phyloP scores from a whole-genome alignment of 2,329 filamentous ascomycete genomes.

The Fusarium siculi region DNA sequence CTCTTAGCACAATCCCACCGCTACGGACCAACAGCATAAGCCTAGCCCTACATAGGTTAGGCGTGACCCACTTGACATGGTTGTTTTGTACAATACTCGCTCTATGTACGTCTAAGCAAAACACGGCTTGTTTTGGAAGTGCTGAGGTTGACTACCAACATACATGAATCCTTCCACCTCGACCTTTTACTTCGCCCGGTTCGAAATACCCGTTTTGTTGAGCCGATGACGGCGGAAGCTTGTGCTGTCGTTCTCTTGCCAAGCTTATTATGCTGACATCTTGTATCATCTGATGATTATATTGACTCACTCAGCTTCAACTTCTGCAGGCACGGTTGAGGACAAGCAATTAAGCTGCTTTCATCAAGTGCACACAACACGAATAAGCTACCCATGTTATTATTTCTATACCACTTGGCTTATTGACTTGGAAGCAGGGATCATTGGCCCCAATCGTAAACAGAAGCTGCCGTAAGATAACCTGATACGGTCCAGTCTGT shows the following conservation, averaged over 20 bases:
- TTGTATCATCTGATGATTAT: neutral
- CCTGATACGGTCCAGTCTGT: slow-evolving; percentile 38
- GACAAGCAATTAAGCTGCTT: neutral
- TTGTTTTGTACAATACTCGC: slow-evolving; percentile 5
- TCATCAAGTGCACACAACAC: slow-evolving; percentile 1
- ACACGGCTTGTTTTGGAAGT: slow-evolving; percentile 26
- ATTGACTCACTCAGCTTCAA: neutral
- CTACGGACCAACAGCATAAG: slow-evolving; percentile 39
- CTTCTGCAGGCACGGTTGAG: neutral
- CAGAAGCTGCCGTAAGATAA: slow-evolving; percentile 14
- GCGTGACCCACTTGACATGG: slow-evolving; percentile 16
- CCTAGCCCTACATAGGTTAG: slow-evolving; percentile 20
- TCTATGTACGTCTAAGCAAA: slow-evolving; percentile 32
- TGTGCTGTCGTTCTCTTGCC: neutral
- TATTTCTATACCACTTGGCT: slow-evolving; percentile 20
- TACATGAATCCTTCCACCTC: slow-evolving; percentile 23
- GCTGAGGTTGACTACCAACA: slow-evolving; percentile 20
- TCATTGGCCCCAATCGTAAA: slow-evolving; percentile 6
- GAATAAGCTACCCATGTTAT: slow-evolving; percentile 5
- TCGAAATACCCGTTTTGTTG: neutral
- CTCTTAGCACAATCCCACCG: slow-evolving; percentile 25
- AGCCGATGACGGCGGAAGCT: neutral
- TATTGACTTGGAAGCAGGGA: slow-evolving; percentile 19
- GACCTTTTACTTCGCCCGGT: slow-evolving; percentile 11
- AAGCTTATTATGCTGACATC: neutral